Base-by-base conservation (phyloP, 805 yeast genomes). In the Starmera pachycereana region DNA sequence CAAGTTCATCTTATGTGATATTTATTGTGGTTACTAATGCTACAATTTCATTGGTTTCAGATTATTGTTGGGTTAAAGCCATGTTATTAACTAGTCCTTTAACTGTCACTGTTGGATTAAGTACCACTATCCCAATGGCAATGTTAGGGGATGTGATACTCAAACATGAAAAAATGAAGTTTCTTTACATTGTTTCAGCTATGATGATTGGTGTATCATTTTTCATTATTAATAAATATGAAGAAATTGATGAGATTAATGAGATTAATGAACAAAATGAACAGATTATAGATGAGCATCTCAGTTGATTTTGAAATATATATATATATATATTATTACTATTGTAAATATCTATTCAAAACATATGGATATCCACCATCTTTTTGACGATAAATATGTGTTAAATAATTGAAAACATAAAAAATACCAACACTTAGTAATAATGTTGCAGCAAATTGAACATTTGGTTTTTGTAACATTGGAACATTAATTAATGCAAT, bases 51-150 rank as follows among this genome's bases (percentile, higher is more conserved):
- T 81, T 92, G 49, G 61, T 89, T 12, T 81, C 95, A 32, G 98
- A 92, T 57, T 88, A 81, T 51, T 78, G 94, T 53, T 92, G 98
- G 98, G 96, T 95, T 29, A 77, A 86, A 46, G 95, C 97, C 0
- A 92, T 89, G 76, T 69, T 92, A 29, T 65, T 92, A 53, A 92
- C 98, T 1, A 81, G 92, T 35, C 98, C 98, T 2, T 66, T 92
- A 48, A 89, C 96, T 0, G 97, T 90, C 3, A 92, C 98, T 0
- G 95, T 92, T 10, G 98, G 98, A 0, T 67, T 92, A 28, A 81
- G 95, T 16, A 75, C 89, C 44, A 90, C 97, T 0, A 92, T 92
- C 14, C 98, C 98, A 3, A 71, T 92, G 38, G 95, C 97, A 0
- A 84, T 92, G 85, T 58, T 87, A 29, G 96, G 96, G 28, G 98